Evolutionary conservation across 192 early-diverging fungal genomes (phyloP).

Genomic region (Phlyctochytrium planicorne): DNA sequence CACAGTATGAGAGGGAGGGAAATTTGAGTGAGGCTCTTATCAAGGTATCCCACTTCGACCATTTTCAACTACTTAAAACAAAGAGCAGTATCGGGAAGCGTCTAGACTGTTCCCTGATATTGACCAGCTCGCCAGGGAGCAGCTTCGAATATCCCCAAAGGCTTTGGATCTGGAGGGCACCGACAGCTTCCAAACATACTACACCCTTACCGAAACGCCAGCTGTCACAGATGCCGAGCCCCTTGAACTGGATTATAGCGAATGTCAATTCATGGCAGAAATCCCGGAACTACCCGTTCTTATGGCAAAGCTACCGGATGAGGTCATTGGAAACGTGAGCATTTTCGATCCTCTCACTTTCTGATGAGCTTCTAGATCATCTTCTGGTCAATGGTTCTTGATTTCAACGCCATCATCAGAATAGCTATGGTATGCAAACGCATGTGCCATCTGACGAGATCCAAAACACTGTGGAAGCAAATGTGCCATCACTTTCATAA

Average conservation of each 20-base stretch:
- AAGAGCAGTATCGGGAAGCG: not conserved
- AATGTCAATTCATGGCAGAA: not conserved
- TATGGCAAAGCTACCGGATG: not conserved
- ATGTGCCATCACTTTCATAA: not conserved
- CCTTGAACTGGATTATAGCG: not conserved
- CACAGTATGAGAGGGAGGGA: not conserved
- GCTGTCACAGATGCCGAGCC: not conserved
- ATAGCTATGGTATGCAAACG: not conserved
- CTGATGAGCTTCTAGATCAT: too few relatives aligned
- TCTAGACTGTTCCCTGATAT: not conserved
- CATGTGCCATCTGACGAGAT: not conserved
- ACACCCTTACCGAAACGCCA: not conserved
- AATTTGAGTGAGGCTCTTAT: not conserved
- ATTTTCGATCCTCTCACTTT: too few relatives aligned
- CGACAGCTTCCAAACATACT: not conserved
- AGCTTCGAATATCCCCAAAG: not conserved
- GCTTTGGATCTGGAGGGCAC: not conserved
- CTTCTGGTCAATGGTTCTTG: not conserved
- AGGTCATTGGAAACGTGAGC: not conserved
- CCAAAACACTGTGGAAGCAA: constrained; percentile 3
- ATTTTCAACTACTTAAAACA: too few relatives aligned
- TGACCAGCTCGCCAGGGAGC: constrained; percentile 4
- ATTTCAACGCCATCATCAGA: not conserved
- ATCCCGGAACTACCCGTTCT: not conserved
- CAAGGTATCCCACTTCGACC: not conserved